Evolutionary conservation across 1,139 yeast genomes (phyloP), one percentile per base, ranked within the genome.

Genomic region (Nakaseomyces bracarensis): DNA sequence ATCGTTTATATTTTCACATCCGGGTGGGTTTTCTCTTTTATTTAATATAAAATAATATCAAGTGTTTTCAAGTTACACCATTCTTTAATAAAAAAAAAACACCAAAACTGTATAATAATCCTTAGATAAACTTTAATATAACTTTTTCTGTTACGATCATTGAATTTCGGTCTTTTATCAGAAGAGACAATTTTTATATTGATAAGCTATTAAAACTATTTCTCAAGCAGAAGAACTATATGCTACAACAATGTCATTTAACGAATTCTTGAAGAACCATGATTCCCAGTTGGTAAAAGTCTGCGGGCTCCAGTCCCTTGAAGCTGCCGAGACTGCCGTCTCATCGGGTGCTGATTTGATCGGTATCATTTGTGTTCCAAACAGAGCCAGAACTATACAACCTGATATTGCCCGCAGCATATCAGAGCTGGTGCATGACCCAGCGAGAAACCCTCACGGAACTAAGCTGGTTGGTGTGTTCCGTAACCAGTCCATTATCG

Each of bases 331-430:
- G 26, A 59, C 57, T 3, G 96, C 96, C 10, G 6, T 18, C 0
- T 75, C 72, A 0, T 53, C 69, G 11, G 94, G 93, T 0, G 89
- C 96, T 0, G 75, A 82, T 50, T 62, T 86, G 41, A 55, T 91
- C 4, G 98, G 98, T 1, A 76, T 85, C 58, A 91, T 91, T 33
- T 60, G 91, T 55, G 97, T 86, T 1, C 97, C 97, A 0, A 74
- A 75, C 26, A 68, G 95, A 46, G 72, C 74, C 29, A 71, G 98
- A 41, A 84, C 96, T 0, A 73, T 86, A 1, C 73, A 74, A 13
- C 56, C 61, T 0, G 69, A 61, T 0, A 68, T 65, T 2, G 96
- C 95, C 0, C 57, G 56, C 39, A 58, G 63, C 26, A 81, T 91
- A 5, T 67, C 82, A 0, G 45, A 48, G 4, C 37, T 67, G 26